Evolutionary conservation across 345 rosid genomes (phyloP).

Genomic region (thale cress (Arabidopsis thaliana)): TAIR10.1 NC_003075.7:7193501-7194000

Average conservation of each 20-base stretch:
- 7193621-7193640: conserved; percentile 77
- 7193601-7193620: conserved; percentile 65
- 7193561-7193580: conserved; percentile 71
- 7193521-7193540: conserved; percentile 51
- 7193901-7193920: conserved; percentile 84
- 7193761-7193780: not conserved
- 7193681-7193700: conserved; percentile 46
- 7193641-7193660: conserved; percentile 67
- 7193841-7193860: conserved; percentile 77
- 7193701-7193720: conserved; percentile 43
- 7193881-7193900: conserved; percentile 93
- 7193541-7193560: conserved; percentile 62
- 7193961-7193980: conserved; percentile 94
- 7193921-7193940: conserved; percentile 90
- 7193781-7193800: not conserved
- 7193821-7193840: conserved; percentile 84
- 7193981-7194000: conserved; percentile 88
- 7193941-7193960: conserved; percentile 89
- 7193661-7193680: conserved; percentile 26
- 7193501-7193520: not conserved
- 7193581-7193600: conserved; percentile 72
- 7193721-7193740: conserved; percentile 16
- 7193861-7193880: conserved; percentile 81
- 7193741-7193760: conserved; percentile 29
- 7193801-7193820: conserved; percentile 91